phyloP scores from a whole-genome alignment of 768 basidiomycete species.

The Sarcomyxa edulis region DNA sequence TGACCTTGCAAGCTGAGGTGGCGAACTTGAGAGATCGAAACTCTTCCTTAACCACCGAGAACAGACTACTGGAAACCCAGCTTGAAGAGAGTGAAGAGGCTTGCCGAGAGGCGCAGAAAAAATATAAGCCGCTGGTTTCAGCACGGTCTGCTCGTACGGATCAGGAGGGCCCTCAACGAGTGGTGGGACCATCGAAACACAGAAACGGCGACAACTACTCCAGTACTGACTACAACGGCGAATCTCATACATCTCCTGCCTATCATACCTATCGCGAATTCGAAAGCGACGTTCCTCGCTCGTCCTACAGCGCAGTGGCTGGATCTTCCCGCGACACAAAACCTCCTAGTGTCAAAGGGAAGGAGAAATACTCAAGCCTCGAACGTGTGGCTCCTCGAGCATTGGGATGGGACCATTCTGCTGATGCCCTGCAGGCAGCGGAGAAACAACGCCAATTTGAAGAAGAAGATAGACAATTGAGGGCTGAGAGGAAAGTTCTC shows the following conservation, averaged over 20 bases:
- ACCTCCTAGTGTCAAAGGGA: no score
- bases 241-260: background rate
- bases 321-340: no score
- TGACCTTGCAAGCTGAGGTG: constrained; percentile 36
- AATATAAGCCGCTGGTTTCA: no score
- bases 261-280: background rate
- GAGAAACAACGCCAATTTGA: constrained; percentile 32
- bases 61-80: background rate
- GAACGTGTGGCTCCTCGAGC: no score
- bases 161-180: background rate
- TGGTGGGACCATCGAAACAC: background rate
- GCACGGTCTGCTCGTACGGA: no score
- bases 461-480: constrained; percentile 32
- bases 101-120: background rate
- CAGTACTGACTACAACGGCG: background rate
- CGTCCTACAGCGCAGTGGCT: no score
- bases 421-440: constrained; percentile 18
- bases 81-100: background rate
- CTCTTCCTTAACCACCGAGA: background rate
- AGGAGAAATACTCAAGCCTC: no score
- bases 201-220: background rate
- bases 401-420: no score
- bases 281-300: background rate
- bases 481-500: constrained; percentile 28
- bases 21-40: constrained; percentile 29